phyloP scores from a whole-genome alignment of 495 filamentous ascomycete genomes.

The Trichoderma asperelloides region DNA sequence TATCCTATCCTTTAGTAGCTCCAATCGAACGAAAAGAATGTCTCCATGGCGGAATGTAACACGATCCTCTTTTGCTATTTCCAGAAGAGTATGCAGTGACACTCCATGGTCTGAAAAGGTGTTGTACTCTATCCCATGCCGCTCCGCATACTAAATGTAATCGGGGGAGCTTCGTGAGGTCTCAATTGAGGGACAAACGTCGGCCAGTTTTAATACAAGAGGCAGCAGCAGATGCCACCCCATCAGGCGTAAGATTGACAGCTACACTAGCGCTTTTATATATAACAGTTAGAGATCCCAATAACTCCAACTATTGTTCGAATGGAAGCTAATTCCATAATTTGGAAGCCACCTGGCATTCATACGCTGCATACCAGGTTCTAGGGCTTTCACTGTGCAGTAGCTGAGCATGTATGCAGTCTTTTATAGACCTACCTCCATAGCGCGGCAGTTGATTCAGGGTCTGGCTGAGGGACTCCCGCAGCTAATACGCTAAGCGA shows the following conservation, averaged over 20 bases:
- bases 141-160: constrained; percentile 18
- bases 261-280: too few relatives aligned
- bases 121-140: constrained; percentile 15
- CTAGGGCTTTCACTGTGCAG: neutral
- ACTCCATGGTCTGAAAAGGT: constrained; percentile 10
- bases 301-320: neutral
- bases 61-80: constrained; percentile 22
- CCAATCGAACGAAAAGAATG: constrained; percentile 47
- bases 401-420: neutral
- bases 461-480: neutral
- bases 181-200: constrained; percentile 44
- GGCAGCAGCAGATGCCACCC: constrained; percentile 38
- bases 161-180: constrained; percentile 37
- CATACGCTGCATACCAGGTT: neutral
- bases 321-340: neutral
- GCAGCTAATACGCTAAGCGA: neutral
- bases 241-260: constrained; percentile 36
- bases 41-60: constrained; percentile 36
- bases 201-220: constrained; percentile 41
- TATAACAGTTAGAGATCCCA: neutral
- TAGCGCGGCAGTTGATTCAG: neutral
- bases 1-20: constrained; percentile 32
- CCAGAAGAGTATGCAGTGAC: constrained; percentile 9
- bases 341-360: too few relatives aligned
- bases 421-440: neutral